Evolutionary conservation across 192 early-diverging fungal genomes (phyloP).

Genomic region (Umbelopsis isabellina): DNA sequence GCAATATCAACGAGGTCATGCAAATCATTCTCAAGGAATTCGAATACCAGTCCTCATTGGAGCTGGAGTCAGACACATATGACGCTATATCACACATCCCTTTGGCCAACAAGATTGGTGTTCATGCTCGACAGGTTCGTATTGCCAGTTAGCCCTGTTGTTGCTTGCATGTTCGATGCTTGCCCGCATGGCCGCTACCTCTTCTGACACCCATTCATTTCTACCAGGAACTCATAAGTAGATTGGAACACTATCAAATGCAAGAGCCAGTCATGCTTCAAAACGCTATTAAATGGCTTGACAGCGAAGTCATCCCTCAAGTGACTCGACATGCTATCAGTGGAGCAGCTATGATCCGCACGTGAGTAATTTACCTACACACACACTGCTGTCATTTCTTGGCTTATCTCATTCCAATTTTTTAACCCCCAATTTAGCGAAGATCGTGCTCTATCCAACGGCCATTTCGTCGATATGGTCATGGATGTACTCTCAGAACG

Average conservation of each 20-base stretch:
- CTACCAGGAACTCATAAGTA: slow-evolving; percentile 58
- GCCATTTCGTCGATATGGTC: slow-evolving; percentile 53
- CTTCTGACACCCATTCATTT: too few relatives aligned
- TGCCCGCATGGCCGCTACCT: too few relatives aligned
- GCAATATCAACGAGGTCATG: slow-evolving; percentile 60
- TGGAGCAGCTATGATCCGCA: slow-evolving; percentile 57
- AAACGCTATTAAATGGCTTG: slow-evolving; percentile 53
- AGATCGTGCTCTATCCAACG: slow-evolving; percentile 44
- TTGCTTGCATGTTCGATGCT: too few relatives aligned
- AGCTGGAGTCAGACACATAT: slow-evolving; percentile 55
- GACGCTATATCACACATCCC: slow-evolving; percentile 63
- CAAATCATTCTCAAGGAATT: slow-evolving; percentile 61
- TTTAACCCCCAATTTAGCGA: slow-evolving; percentile 28
- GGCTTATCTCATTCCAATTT: background rate
- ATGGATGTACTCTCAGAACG: slow-evolving; percentile 63
- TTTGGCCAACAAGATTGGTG: slow-evolving; percentile 59
- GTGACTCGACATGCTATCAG: slow-evolving; percentile 57
- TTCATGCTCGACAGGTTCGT: slow-evolving; percentile 50
- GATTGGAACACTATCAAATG: slow-evolving; percentile 59
- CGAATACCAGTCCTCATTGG: slow-evolving; percentile 60
- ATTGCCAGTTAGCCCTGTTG: too few relatives aligned
- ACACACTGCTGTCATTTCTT: background rate
- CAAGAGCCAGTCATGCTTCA: slow-evolving; percentile 48
- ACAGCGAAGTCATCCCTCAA: slow-evolving; percentile 50
- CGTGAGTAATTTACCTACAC: slow-evolving; percentile 39